phyloP scores from a whole-genome alignment of 176 grass and related monocot species.

The Eragrostis curvula region DNA sequence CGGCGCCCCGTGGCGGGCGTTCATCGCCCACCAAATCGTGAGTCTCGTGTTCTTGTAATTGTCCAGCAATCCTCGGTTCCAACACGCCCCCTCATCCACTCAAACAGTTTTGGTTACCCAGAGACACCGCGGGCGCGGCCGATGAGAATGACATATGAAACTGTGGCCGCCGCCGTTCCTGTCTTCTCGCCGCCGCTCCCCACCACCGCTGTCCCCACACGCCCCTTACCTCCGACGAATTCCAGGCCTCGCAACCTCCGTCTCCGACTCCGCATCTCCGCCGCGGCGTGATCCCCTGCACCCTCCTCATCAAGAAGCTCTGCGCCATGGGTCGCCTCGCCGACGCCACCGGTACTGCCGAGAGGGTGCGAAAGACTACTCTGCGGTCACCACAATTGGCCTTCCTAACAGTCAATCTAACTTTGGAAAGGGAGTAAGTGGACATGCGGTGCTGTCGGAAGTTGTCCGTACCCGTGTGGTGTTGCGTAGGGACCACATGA shows the following conservation, averaged over 20 bases:
- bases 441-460: too few relatives aligned
- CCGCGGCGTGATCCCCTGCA: neutral
- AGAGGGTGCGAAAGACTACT: slow-evolving; percentile 16
- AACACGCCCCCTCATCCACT: too few relatives aligned
- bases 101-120: too few relatives aligned
- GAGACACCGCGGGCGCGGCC: neutral
- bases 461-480: too few relatives aligned
- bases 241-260: neutral
- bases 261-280: neutral
- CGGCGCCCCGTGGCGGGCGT: too few relatives aligned
- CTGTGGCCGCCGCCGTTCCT: neutral
- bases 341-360: neutral
- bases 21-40: too few relatives aligned
- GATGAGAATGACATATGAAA: neutral
- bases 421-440: too few relatives aligned
- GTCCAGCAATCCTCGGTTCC: too few relatives aligned
- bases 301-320: slow-evolving; percentile 19
- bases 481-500: too few relatives aligned
- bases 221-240: neutral
- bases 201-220: neutral
- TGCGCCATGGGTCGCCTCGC: slow-evolving; percentile 5
- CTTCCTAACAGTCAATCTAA: too few relatives aligned
- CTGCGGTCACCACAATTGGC: too few relatives aligned
- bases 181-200: neutral
- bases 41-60: too few relatives aligned